Evolutionary conservation across 441 rosid species (phyloP), one percentile per base, ranked within the genome.

Genomic region (Isatis lusitanica): DNA sequence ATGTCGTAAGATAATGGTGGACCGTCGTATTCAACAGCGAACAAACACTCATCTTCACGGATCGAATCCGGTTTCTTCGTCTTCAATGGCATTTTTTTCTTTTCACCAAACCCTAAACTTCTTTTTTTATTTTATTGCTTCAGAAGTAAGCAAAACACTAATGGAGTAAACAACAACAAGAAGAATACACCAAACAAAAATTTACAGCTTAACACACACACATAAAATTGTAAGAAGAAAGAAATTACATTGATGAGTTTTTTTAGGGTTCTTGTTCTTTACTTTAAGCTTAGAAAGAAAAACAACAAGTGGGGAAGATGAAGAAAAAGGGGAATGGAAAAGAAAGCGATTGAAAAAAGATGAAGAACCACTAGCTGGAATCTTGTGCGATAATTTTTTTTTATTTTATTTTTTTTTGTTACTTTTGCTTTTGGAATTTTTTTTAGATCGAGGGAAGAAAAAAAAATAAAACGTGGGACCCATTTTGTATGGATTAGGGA

Each of bases 21-120:
- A 21, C 99, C 99, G 21, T 79, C 74, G 71, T 94, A 94, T 58
- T 92, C 99, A 61, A 88, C 75, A 1, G 98, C 98, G 26, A 92
- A 92, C 4, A 97, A 85, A 81, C 84, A 90, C 53, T 82, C 75
- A 6, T 83, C 90, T 59, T 82, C 89, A 2, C 63, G 73, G 55
- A 30, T 66, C 36, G 68, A 73, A 69, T 47, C 77, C 6, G 52
- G 17, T 13, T 68, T 51, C 43, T 47, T 46, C 38, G 21, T 56
- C 73, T 74, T 83, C 75, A 56, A 65, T 57, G 86, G 75, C 87
- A 86, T 62, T 61, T 39, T 16, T 44, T 9, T 5, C 47, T 62
- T 61, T 9, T 2, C 52, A 75, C 71, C 51, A 70, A 82, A 76
- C 63, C 80, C 83, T 62, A 71, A 30, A 26, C 39, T 48, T 47